Evolutionary conservation across 371 early-diverging fungal genomes (phyloP).

Genomic region (Chytridium lagenaria): DNA sequence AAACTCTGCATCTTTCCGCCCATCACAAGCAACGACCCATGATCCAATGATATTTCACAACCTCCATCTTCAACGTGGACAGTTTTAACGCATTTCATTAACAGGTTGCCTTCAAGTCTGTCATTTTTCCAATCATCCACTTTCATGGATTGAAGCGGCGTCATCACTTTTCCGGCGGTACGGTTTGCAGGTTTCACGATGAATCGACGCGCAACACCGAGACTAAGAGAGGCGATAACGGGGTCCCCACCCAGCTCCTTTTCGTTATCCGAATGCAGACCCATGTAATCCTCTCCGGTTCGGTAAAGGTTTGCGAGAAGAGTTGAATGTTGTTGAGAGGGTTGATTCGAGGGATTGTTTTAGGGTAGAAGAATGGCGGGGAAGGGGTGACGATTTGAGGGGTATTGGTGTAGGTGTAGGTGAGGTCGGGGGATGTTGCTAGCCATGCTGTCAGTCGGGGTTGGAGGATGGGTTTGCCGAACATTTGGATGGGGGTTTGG

Average conservation of each 20-base stretch:
- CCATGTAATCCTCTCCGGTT: slow-evolving; percentile 15
- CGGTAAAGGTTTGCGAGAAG: slow-evolving; percentile 15
- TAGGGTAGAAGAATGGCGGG: not conserved
- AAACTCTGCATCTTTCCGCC: slow-evolving; percentile 4
- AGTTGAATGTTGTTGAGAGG: not conserved
- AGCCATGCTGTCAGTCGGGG: slow-evolving; percentile 15
- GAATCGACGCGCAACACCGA: slow-evolving; percentile 8
- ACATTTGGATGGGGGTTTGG: slow-evolving; percentile 13
- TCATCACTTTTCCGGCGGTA: not conserved
- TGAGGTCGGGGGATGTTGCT: not conserved
- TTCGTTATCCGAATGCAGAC: slow-evolving; percentile 14
- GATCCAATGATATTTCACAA: not conserved
- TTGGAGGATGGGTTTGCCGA: slow-evolving; percentile 14
- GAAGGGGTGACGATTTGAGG: not conserved
- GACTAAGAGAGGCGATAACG: slow-evolving; percentile 9
- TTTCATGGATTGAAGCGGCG: not conserved
- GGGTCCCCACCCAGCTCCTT: slow-evolving; percentile 12
- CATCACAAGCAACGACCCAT: slow-evolving; percentile 15
- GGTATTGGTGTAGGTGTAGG: slow-evolving; percentile 19
- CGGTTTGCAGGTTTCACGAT: not conserved
- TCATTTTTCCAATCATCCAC: not conserved
- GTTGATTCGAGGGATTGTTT: not conserved
- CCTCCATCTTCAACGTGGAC: not conserved
- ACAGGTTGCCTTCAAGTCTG: too few relatives aligned
- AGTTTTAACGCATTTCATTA: not conserved